Conservation (phyloP, 306 rosid species). For the Inga laurina region DNA sequence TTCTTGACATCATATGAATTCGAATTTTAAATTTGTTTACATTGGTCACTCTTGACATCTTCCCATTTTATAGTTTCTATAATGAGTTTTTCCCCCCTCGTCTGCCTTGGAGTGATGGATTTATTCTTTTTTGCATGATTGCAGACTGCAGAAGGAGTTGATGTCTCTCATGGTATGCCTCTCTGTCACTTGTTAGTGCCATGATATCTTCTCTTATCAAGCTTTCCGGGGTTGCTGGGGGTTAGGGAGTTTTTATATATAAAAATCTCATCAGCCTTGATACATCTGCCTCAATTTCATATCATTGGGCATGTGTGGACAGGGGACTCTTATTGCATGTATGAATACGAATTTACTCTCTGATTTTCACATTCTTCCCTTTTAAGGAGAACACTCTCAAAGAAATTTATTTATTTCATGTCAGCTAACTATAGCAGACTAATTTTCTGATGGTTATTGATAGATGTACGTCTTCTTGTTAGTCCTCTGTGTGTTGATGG, state of each 20-base stretch:
- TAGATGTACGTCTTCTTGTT: neutral
- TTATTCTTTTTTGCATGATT: conserved; percentile 18
- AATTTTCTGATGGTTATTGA: neutral
- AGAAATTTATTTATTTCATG: neutral
- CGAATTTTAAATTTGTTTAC: conserved; percentile 11
- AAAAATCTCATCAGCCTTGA: neutral
- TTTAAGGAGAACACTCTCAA: neutral
- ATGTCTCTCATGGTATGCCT: conserved; percentile 92
- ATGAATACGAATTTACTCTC: neutral
- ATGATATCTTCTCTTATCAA: neutral
- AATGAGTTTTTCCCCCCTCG: neutral
- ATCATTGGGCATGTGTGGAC: neutral
- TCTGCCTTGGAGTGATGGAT: conserved; percentile 29
- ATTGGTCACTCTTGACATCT: neutral
- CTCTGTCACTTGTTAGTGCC: neutral
- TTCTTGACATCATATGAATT: neutral
- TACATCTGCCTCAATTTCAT: neutral
- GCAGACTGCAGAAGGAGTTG: conserved; percentile 96
- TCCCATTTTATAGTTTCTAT: neutral
- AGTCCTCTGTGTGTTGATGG: neutral
- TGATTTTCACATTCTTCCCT: neutral
- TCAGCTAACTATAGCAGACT: neutral
- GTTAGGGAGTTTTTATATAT: neutral
- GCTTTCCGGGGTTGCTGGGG: neutral
- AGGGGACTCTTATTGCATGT: neutral